Base-by-base conservation (phyloP, 306 rosid genomes). In the Medicago truncatula region DNA sequence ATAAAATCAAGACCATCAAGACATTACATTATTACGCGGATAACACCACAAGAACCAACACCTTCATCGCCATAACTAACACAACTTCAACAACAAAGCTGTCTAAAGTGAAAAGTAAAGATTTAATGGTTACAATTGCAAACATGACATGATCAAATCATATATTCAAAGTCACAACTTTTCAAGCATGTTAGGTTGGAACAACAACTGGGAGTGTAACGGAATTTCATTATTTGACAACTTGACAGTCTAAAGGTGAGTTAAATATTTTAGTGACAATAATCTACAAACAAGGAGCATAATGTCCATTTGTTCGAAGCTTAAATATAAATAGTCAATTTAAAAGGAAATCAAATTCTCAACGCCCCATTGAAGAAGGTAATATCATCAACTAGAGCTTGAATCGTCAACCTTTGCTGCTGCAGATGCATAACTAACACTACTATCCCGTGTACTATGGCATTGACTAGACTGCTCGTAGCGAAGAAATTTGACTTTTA, bases 361-460 rank as follows among this genome's bases (percentile, higher is more conserved):
- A 73, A 75, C 41, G 36, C 63, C 56, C 67, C 62, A 39, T 41
- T 67, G 64, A 38, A 64, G 64, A 64, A 62, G 50, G 71, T 28
- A 7, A 34, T 61, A 59, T 43, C 76, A 41, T 78, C 85, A 83
- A 62, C 60, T 81, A 61, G 80, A 80, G 81, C 88, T 83, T 84
- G 90, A 92, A 67, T 70, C 84, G 57, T 89, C 91, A 63, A 82
- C 34, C 80, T 83, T 92, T 61, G 98, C 99, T 21, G 99, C 98
- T 11, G 98, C 99, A 13, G 99, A 92, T 77, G 99, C 99, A 81
- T 92, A 96, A 79, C 99, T 96, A 40, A 96, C 99, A 36, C 99
- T 96, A 83, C 98, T 90, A 74, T 96, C 99, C 81, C 92, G 83
- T 62, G 36, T 76, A 57, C 82, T 88, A 50, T 87, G 85, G 97